Conservation (phyloP, 805 yeast species). For the Ogataea nitratoaversa region DNA sequence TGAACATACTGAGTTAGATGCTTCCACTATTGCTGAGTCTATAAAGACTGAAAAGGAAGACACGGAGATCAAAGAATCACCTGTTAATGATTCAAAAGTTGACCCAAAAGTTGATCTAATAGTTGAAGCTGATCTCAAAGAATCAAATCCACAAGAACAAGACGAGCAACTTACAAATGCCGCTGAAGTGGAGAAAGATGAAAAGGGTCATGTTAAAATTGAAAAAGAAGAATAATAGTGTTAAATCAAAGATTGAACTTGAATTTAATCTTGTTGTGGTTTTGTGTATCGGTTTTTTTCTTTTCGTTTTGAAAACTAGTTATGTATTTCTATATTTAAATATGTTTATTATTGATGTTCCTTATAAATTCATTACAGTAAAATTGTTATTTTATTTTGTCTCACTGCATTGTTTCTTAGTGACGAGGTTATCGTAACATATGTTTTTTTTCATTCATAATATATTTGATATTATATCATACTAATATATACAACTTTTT, state of each 20-base stretch:
- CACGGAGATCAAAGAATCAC: conserved; percentile 3
- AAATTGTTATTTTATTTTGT: no score
- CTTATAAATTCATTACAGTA: no score
- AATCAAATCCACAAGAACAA: conserved; percentile 2
- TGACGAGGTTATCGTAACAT: no score
- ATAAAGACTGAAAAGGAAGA: conserved; percentile 6
- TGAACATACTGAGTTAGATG: conserved; percentile 10
- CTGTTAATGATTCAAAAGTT: neutral
- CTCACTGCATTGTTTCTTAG: no score
- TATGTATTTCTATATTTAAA: neutral
- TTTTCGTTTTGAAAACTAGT: neutral
- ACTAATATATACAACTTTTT: neutral
- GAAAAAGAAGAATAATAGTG: conserved; percentile 6
- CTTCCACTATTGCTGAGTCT: conserved; percentile 5
- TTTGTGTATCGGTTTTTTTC: neutral
- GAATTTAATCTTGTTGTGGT: no score
- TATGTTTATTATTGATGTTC: neutral
- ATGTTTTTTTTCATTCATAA: no score
- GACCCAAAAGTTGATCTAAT: neutral
- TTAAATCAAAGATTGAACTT: neutral
- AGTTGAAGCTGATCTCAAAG: neutral
- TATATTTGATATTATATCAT: neutral
- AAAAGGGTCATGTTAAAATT: conserved; percentile 11
- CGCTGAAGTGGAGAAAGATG: conserved; percentile 4
- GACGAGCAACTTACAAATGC: conserved; percentile 10